These are phyloP conservation scores for Poronia punctata DNA, from an alignment of 495 filamentous ascomycete species.

Conservation along the genomic window DNA sequence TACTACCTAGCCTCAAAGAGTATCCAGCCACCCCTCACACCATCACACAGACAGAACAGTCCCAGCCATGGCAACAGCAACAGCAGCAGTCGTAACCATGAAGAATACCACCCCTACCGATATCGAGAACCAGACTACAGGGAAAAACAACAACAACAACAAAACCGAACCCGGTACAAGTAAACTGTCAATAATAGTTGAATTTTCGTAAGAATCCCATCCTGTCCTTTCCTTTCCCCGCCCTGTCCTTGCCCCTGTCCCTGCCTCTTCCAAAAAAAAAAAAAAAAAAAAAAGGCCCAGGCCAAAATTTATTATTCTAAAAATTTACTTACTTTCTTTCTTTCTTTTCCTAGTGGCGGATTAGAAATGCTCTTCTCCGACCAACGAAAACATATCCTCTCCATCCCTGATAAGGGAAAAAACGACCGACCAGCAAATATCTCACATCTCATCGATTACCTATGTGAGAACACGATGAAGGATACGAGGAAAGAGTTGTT, in stretches of 20 bases:
- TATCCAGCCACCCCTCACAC: too few species aligned
- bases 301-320: too few species aligned
- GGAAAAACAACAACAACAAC: slow-evolving; percentile 14
- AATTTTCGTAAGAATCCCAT: slow-evolving; percentile 75
- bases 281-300: too few species aligned
- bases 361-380: slow-evolving; percentile 94
- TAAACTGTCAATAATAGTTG: slow-evolving; percentile 52
- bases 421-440: slow-evolving; percentile 58
- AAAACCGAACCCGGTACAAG: slow-evolving; percentile 7
- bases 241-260: slow-evolving; percentile 7
- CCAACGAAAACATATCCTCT: slow-evolving; percentile 60
- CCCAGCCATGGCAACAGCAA: too few species aligned
- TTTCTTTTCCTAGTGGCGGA: slow-evolving; percentile 57
- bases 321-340: not conserved
- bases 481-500: slow-evolving; percentile 85
- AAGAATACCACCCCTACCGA: too few species aligned
- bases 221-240: too few species aligned
- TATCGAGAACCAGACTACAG: slow-evolving; percentile 1
- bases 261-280: not conserved
- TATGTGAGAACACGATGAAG: slow-evolving; percentile 80
- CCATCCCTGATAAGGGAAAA: slow-evolving; percentile 55
- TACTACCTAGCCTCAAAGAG: too few species aligned
- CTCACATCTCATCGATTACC: slow-evolving; percentile 66
- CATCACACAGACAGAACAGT: too few species aligned
- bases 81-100: too few species aligned